These are phyloP conservation scores for Boehmeria nivea DNA, from an alignment of 306 rosid species.

Conservation along the genomic window DNA sequence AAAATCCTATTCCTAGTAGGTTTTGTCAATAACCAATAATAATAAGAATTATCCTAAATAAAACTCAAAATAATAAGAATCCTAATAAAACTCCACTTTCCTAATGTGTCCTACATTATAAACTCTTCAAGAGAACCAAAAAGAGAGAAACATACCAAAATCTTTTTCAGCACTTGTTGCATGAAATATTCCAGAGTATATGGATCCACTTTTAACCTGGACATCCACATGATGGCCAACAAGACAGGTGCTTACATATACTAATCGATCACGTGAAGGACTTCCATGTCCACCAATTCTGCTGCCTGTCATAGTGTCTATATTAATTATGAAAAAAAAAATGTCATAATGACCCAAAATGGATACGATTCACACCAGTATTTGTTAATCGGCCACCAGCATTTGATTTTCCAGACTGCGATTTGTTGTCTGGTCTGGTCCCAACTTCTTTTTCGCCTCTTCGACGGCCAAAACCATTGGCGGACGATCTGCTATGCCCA, in stretches of 20 bases:
- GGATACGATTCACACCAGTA: slow-evolving; percentile 36
- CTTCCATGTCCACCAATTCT: slow-evolving; percentile 52
- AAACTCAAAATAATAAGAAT: too few species aligned
- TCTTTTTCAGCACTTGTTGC: slow-evolving; percentile 69
- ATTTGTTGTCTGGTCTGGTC: slow-evolving; percentile 49
- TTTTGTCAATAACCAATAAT: too few species aligned
- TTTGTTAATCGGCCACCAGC: slow-evolving; percentile 46
- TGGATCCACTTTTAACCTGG: slow-evolving; percentile 84
- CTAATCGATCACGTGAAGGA: slow-evolving; percentile 71
- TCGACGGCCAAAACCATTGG: slow-evolving; percentile 81
- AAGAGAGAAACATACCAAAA: slow-evolving; percentile 56
- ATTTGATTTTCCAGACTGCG: slow-evolving; percentile 58
- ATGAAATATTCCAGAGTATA: slow-evolving; percentile 89
- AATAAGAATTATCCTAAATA: too few species aligned
- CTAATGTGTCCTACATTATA: too few species aligned
- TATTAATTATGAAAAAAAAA: background rate
- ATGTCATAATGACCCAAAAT: too few species aligned
- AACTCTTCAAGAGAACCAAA: slow-evolving; percentile 10
- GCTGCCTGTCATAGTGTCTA: slow-evolving; percentile 45
- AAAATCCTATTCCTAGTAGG: too few species aligned
- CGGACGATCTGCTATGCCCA: slow-evolving; percentile 55
- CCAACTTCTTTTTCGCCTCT: slow-evolving; percentile 74
- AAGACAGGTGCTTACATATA: slow-evolving; percentile 58
- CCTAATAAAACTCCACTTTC: too few species aligned
- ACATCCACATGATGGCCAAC: slow-evolving; percentile 94